Percentiles rank a stretch among this genome's conserved stretches.
These are phyloP conservation scores for Lactarius vividus DNA, from an alignment of 768 basidiomycete species.

Conservation along the genomic window DNA sequence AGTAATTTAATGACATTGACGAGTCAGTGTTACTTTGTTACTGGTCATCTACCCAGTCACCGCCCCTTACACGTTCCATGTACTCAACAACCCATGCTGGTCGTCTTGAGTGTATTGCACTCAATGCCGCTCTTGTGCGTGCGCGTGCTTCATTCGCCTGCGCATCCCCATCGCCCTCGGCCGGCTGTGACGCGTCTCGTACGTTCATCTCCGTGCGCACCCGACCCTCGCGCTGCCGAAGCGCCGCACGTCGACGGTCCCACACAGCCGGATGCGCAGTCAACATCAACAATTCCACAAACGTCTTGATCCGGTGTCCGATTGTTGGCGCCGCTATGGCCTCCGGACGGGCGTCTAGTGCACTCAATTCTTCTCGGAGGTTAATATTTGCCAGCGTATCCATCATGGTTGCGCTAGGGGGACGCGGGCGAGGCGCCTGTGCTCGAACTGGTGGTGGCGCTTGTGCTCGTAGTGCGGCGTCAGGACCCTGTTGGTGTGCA, in stretches of 20 bases:
- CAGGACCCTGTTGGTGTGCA: neutral
- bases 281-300: conserved; percentile 19
- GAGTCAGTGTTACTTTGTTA: neutral
- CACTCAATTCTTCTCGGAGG: conserved; percentile 14
- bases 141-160: conserved; percentile 4
- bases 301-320: conserved; percentile 23
- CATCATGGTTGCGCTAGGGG: conserved; percentile 12
- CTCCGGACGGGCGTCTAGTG: conserved; percentile 14
- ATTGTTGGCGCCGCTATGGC: conserved; percentile 8
- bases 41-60: conserved; percentile 26
- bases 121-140: conserved; percentile 1
- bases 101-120: conserved; percentile 4
- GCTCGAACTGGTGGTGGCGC: neutral
- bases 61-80: conserved; percentile 21
- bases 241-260: conserved; percentile 26
- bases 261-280: conserved; percentile 28
- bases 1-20: neutral
- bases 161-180: conserved; percentile 10
- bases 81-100: conserved; percentile 23
- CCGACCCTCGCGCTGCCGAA: conserved; percentile 26
- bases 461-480: conserved; percentile 5
- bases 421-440: conserved; percentile 1
- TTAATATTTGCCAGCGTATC: conserved; percentile 23
- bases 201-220: conserved; percentile 23
- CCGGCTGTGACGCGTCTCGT: neutral